Base-by-base conservation (phyloP, 73 alveolate genomes). In the Urostyla sp. region DNA sequence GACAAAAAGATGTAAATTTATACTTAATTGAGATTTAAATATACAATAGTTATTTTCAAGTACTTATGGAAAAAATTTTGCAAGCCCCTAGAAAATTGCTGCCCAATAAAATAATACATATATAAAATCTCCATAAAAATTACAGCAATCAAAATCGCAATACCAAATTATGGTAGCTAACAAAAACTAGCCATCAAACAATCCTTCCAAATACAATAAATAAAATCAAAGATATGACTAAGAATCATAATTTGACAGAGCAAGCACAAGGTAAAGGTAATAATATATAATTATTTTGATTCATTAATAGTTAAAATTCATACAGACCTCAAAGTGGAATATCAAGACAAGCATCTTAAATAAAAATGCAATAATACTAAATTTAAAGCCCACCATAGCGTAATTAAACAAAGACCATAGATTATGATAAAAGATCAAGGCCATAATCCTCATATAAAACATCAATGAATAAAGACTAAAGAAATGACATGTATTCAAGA, bases 31-130 rank as follows among this genome's bases (percentile, higher is more conserved):
- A 28, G 37, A 18, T 32, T 4, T 27, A 8, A 11, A 59, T 31
- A 43, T 7, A 5, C 6, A 35, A 10, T 59, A 59, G 76, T 31
- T 59, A 7, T 31, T 59, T n/a, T 10, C 76, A 31, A 59, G 76
- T 59, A 34, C 37, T 32, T 59, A 59, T 34, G 76, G 76, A 8
- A 59, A 59, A 36, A 55, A 59, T 35, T 59, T 59, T 34, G 16
- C 76, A 30, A 59, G 76, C 20, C 76, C 76, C 10, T 11, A 59
- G 56, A 16, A 13, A 59, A 20, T 35, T 2, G 23, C 32, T 7
- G 7, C 35, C 20, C 2, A 28, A 23, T 4, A 24, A 8, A 21
- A 13, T 11, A 59, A 15, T 35, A 4, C 34, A 59, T n/a, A 3
- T 15, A 8, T 8, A 11, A 28, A 2, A 23, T n/a, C n/a, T 13